These are phyloP conservation scores for Monosporascus ibericus DNA, from an alignment of 2,329 filamentous ascomycete species.

Conservation along the genomic window DNA sequence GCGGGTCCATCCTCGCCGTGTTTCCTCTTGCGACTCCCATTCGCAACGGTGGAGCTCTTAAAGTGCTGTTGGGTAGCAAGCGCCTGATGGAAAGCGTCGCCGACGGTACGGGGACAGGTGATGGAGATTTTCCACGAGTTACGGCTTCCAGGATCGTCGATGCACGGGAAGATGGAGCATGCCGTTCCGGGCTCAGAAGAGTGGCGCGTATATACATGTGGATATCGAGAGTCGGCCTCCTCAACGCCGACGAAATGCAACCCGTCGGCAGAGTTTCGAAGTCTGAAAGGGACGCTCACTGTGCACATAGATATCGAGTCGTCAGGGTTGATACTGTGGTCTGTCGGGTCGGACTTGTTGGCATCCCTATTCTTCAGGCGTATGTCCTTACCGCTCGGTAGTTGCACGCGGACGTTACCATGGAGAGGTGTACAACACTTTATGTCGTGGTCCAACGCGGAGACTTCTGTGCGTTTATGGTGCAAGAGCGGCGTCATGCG, in stretches of 20 bases:
- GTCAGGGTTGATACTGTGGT: conserved; percentile 19
- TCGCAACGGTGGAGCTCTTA: conserved; percentile 15
- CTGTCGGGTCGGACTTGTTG: conserved; percentile 34
- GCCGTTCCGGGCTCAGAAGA: conserved; percentile 71
- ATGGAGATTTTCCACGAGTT: conserved; percentile 87
- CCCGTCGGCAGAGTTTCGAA: conserved; percentile 73
- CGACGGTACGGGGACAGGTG: conserved; percentile 77
- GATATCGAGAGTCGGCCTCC: conserved; percentile 73
- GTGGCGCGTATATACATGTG: conserved; percentile 86
- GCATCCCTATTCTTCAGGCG: conserved; percentile 21
- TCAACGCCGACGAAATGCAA: conserved; percentile 87
- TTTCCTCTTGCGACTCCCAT: conserved; percentile 31
- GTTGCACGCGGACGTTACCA: conserved; percentile 39
- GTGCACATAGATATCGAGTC: conserved; percentile 36
- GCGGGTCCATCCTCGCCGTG: conserved; percentile 33
- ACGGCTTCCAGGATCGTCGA: conserved; percentile 76
- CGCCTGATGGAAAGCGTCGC: conserved; percentile 60
- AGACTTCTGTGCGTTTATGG: conserved; percentile 45
- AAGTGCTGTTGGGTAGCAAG: conserved; percentile 32
- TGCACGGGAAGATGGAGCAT: conserved; percentile 85
- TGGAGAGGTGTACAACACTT: conserved; percentile 51
- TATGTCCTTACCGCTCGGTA: conserved; percentile 31
- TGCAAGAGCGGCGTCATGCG: conserved; percentile 53
- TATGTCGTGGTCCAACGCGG: conserved; percentile 48
- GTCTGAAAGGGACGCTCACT: conserved; percentile 67